Evolutionary conservation across 208 protist species (phyloP).

Genomic region (Leishmania tropica): DNA sequence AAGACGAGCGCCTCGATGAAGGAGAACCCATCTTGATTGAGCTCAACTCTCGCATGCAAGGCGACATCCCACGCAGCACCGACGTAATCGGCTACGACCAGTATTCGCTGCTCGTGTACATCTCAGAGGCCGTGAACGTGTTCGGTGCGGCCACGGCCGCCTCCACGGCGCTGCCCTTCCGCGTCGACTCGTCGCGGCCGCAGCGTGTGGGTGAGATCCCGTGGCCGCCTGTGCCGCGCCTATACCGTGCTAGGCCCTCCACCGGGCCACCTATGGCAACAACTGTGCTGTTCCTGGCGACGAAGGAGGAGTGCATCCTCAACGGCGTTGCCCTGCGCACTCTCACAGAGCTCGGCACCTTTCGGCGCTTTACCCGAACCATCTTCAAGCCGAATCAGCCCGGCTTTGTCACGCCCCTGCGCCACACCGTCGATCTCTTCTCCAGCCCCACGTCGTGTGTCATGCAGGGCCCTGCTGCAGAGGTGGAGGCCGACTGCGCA

Average conservation of each 20-base stretch:
- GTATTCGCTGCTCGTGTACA: constrained; percentile 75
- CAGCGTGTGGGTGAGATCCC: constrained; percentile 34
- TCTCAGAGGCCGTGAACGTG: constrained; percentile 48
- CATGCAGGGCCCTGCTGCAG: constrained; percentile 48
- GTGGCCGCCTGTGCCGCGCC: constrained; percentile 73
- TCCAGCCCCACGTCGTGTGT: constrained; percentile 74
- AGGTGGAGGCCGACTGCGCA: constrained; percentile 40
- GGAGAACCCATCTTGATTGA: constrained; percentile 86
- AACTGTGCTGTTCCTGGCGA: constrained; percentile 70
- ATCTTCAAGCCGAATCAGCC: constrained; percentile 43
- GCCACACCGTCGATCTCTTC: constrained; percentile 74
- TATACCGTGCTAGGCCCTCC: constrained; percentile 45
- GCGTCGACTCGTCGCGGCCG: not conserved
- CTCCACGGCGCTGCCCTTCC: constrained; percentile 24
- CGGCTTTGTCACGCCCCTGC: constrained; percentile 34
- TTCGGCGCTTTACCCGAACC: constrained; percentile 53
- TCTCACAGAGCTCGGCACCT: constrained; percentile 54
- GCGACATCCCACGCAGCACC: constrained; percentile 70
- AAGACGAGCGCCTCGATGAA: not conserved
- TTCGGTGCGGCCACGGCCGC: constrained; percentile 39
- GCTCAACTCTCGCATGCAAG: constrained; percentile 86
- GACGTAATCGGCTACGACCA: constrained; percentile 83
- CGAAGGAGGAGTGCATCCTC: constrained; percentile 43
- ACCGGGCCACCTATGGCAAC: constrained; percentile 11
- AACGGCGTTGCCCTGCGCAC: constrained; percentile 36